Evolutionary conservation across 306 rosid species (phyloP).

Genomic region (Medicago truncatula): DNA sequence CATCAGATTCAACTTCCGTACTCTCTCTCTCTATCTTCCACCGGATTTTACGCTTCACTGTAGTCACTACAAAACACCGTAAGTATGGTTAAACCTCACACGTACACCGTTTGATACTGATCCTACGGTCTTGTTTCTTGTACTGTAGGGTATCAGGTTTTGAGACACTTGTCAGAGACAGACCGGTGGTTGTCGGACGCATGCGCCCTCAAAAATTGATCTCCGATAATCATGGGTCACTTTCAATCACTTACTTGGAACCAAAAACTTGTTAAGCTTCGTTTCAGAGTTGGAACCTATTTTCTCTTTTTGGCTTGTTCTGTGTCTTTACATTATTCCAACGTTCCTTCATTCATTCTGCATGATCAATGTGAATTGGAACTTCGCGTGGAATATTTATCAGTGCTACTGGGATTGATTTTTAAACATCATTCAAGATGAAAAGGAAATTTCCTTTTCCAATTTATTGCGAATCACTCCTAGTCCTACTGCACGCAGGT

Average conservation of each 20-base stretch:
- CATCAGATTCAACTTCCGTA: slow-evolving; percentile 81
- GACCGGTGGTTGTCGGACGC: slow-evolving; percentile 56
- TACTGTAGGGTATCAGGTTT: not conserved
- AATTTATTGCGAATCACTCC: too few species aligned
- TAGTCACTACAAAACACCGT: not conserved
- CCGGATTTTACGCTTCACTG: slow-evolving; percentile 79
- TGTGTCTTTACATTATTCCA: too few species aligned
- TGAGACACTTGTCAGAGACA: slow-evolving; percentile 50
- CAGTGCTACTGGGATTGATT: too few species aligned
- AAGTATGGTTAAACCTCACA: not conserved
- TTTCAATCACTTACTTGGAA: slow-evolving; percentile 12
- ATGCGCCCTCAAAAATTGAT: slow-evolving; percentile 45
- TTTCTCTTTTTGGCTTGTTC: too few species aligned
- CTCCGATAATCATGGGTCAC: slow-evolving; percentile 54
- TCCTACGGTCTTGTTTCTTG: not conserved
- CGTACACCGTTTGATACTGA: slow-evolving; percentile 31
- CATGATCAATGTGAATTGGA: too few species aligned
- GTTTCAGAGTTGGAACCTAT: too few species aligned
- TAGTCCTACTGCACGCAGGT: too few species aligned
- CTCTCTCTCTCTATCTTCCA: slow-evolving; percentile 46
- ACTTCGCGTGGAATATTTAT: too few species aligned
- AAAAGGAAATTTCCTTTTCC: too few species aligned
- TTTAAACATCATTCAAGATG: too few species aligned
- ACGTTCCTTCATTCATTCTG: too few species aligned
- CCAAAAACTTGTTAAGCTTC: too few species aligned